Conservation (phyloP, 257 asterid genomes). For the Lycium ferocissimum region DNA sequence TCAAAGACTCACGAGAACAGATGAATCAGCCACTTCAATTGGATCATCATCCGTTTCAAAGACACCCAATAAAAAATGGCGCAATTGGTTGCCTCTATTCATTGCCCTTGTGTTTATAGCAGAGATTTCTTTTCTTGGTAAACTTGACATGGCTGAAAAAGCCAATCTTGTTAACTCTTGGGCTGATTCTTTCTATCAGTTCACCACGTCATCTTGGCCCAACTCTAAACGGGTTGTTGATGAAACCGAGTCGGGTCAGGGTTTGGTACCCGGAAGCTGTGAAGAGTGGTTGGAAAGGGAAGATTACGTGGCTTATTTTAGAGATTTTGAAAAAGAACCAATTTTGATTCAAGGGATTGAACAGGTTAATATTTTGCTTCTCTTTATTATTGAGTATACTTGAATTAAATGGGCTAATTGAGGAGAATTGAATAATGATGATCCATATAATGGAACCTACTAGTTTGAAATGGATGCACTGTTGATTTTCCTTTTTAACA, state of each 20-base stretch:
- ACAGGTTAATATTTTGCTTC: conserved; percentile 52
- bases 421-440: not conserved
- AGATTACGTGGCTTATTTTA: conserved; percentile 65
- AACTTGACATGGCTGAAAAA: conserved; percentile 80
- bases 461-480: not conserved
- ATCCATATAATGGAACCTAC: not conserved
- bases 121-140: conserved; percentile 81
- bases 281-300: conserved; percentile 84
- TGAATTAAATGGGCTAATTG: not conserved
- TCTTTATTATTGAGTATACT: not conserved
- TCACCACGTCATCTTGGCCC: conserved; percentile 48
- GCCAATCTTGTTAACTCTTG: conserved; percentile 83
- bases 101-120: conserved; percentile 76
- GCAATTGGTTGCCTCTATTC: conserved; percentile 64
- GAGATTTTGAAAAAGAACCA: conserved; percentile 79
- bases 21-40: conserved; percentile 35
- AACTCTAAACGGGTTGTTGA: not conserved
- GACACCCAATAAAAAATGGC: conserved; percentile 64
- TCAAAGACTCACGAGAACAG: conserved; percentile 37
- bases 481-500: not conserved
- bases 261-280: conserved; percentile 48
- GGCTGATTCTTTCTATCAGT: conserved; percentile 90
- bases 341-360: conserved; percentile 59
- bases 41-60: conserved; percentile 37
- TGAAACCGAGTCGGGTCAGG: conserved; percentile 40